Base-by-base conservation (phyloP, 2,329 filamentous ascomycete genomes). In the Verticillium albo-atrum region DNA sequence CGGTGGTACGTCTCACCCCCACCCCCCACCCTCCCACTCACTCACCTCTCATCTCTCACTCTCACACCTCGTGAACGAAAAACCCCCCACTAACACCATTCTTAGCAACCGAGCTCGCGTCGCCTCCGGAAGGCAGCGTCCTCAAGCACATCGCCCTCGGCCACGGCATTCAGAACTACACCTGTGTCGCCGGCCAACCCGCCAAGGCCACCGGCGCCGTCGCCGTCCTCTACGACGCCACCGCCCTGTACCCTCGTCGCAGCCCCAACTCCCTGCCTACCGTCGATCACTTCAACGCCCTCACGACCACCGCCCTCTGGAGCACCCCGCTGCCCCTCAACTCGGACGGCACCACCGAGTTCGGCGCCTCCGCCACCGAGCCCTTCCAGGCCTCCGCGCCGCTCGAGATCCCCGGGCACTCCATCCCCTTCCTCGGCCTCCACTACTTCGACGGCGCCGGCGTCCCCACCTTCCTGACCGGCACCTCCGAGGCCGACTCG, bases 91-190 rank as follows among this genome's bases (percentile, higher is more conserved):
- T 67, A 63, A 69, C 62, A 65, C 26, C 9, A 15, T 14, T 25
- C 15, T 20, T 55, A 80, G 76, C 70, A 37, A 67, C 66, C 26
- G 75, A 84, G 56, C 80, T 86, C 28, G 70, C 77, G n/a, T 61
- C 71, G 4, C 77, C 77, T 1, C 64, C 78, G 3, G 62, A 72
- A 10, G 68, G 68, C 62, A 66, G 76, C 51, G 69, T 70, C 5
- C 74, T 86, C 37, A 79, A 82, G 69, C 74, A 80, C 74, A 82
- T 89, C 62, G 80, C 79, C 59, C 73, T 89, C 50, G 87, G 86
- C 65, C 81, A 87, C 65, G 87, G 87, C 60, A 82, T 87, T 66
- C 87, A 89, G 68, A 89, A 89, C 80, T 89, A 89, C 77, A 87
- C 83, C 37, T 89, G 87, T 72, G 59, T 67, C 14, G 69, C 71